These are phyloP conservation scores for Ustilago esculenta DNA, from an alignment of 1,284 basidiomycete genomes.

Conservation along the genomic window DNA sequence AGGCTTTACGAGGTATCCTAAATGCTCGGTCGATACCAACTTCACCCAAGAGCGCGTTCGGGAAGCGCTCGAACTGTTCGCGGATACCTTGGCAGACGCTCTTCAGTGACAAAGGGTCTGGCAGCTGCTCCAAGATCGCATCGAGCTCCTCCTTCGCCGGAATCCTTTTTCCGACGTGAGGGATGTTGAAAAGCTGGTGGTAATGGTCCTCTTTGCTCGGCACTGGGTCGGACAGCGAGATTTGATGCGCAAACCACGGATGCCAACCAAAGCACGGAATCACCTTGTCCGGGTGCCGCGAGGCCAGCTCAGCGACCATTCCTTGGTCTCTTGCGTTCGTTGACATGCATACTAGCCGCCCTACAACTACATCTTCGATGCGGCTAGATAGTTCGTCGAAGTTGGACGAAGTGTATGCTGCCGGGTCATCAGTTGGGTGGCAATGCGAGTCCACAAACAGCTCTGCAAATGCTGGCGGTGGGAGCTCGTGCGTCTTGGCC, in stretches of 20 bases:
- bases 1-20: conserved; percentile 46
- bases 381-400: conserved; percentile 28
- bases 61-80: conserved; percentile 39
- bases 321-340: conserved; percentile 55
- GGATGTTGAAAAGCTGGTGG: conserved; percentile 29
- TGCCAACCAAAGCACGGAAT: conserved; percentile 59
- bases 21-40: conserved; percentile 63
- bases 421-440: conserved; percentile 61
- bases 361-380: conserved; percentile 17
- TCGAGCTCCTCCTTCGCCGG: conserved; percentile 31
- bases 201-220: conserved; percentile 48
- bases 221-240: conserved; percentile 44
- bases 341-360: conserved; percentile 54
- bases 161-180: background rate
- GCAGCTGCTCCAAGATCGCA: conserved; percentile 43
- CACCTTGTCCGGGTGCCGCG: conserved; percentile 23
- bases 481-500: background rate
- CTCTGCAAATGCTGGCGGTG: conserved; percentile 5
- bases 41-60: conserved; percentile 59
- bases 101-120: conserved; percentile 47
- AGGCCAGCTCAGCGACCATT: conserved; percentile 50
- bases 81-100: conserved; percentile 32
- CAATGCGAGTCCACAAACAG: conserved; percentile 54
- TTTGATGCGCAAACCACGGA: conserved; percentile 60
- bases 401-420: conserved; percentile 17